Evolutionary conservation across 208 protist species (phyloP).

Genomic region (Crithidia sp.): DNA sequence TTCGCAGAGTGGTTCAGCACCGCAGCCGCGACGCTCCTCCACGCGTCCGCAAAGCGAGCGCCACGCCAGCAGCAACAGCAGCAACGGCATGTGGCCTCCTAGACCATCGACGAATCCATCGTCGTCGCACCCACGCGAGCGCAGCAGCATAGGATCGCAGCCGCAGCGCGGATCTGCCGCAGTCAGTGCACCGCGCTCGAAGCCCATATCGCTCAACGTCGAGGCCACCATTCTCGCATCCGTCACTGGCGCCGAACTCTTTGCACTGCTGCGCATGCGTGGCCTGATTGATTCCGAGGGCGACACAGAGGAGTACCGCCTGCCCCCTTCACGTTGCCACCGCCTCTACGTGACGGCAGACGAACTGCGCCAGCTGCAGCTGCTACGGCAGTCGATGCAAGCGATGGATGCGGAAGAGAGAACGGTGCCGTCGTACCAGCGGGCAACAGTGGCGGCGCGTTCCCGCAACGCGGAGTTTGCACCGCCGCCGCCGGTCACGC

Average conservation of each 20-base stretch:
- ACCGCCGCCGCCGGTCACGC: slow-evolving; percentile 15
- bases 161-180: neutral
- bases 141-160: slow-evolving; percentile 13
- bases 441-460: slow-evolving; percentile 23
- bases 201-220: slow-evolving; percentile 35
- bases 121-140: slow-evolving; percentile 3
- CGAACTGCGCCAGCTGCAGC: slow-evolving; percentile 69
- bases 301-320: slow-evolving; percentile 60
- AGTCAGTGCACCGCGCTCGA: neutral
- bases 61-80: neutral
- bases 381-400: slow-evolving; percentile 51
- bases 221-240: slow-evolving; percentile 51
- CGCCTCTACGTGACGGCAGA: slow-evolving; percentile 62
- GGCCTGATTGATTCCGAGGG: slow-evolving; percentile 72
- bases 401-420: slow-evolving; percentile 20
- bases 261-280: slow-evolving; percentile 78
- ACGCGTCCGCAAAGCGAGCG: too few species aligned
- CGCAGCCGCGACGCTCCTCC: neutral
- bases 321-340: slow-evolving; percentile 57
- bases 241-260: slow-evolving; percentile 74
- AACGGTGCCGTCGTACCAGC: slow-evolving; percentile 28
- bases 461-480: slow-evolving; percentile 29
- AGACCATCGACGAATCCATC: slow-evolving; percentile 3
- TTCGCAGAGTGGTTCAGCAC: neutral
- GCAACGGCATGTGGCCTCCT: neutral